Evolutionary conservation across 805 yeast genomes (phyloP).

Genomic region (Yamadazyma laniorum): DNA sequence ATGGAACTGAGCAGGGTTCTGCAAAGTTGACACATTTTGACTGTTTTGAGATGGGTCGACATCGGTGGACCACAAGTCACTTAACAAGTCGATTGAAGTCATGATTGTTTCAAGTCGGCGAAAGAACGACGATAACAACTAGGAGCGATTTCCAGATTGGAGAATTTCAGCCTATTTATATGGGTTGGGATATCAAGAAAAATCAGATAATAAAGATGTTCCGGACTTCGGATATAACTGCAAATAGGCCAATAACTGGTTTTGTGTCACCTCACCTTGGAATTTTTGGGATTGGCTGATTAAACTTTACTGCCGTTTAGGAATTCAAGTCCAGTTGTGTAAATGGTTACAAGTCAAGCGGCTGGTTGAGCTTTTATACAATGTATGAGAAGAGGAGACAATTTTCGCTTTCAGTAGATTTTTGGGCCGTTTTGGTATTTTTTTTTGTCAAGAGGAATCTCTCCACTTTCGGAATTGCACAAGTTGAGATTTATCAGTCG

Average conservation of each 20-base stretch:
- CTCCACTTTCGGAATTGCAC: constrained; percentile 8
- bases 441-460: too few relatives aligned
- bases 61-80: constrained; percentile 8
- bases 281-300: background rate
- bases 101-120: too few relatives aligned
- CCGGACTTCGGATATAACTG: constrained; percentile 11
- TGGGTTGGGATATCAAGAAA: background rate
- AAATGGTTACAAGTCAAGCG: background rate
- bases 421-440: background rate
- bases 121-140: too few relatives aligned
- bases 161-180: background rate
- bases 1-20: too few relatives aligned
- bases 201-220: constrained; percentile 5
- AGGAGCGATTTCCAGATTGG: too few relatives aligned
- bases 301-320: background rate
- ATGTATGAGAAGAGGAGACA: constrained; percentile 8
- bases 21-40: too few relatives aligned
- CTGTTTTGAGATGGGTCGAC: too few relatives aligned
- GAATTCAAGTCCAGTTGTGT: background rate
- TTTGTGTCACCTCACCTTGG: constrained; percentile 10
- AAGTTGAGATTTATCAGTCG: background rate
- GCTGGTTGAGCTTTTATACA: background rate
- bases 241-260: constrained; percentile 9
- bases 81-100: constrained; percentile 9
- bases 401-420: too few relatives aligned